Evolutionary conservation across 2,329 filamentous ascomycete genomes (phyloP).

Genomic region (Eutypa lata): DNA sequence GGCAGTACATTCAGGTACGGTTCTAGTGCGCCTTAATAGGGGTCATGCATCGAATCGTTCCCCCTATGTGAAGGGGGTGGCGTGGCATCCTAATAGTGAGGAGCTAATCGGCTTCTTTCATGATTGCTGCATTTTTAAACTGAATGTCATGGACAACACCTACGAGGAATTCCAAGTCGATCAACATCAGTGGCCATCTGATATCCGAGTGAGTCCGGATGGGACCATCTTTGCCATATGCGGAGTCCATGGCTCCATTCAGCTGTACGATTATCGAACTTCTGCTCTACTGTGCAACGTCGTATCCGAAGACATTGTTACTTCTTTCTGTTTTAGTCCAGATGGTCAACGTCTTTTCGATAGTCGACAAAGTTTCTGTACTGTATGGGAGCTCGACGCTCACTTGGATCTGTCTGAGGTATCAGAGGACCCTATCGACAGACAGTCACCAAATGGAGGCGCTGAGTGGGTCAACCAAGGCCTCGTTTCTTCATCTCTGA

Average conservation of each 20-base stretch:
- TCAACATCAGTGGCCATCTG: not conserved
- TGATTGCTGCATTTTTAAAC: not conserved
- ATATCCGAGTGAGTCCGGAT: not conserved
- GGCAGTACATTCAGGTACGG: not conserved
- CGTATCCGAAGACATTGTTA: not conserved
- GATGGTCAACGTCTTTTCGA: not conserved
- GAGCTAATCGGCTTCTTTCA: not conserved
- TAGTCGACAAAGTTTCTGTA: not conserved
- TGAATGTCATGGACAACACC: not conserved
- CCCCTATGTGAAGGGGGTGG: not conserved
- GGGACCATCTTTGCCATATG: not conserved
- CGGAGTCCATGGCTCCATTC: not conserved
- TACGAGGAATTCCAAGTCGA: not conserved
- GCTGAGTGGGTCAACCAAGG: not conserved
- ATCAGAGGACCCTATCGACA: not conserved
- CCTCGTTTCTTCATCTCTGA: not conserved
- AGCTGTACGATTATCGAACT: not conserved
- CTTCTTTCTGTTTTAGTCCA: not conserved
- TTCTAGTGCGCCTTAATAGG: not conserved
- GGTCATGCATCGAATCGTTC: not conserved
- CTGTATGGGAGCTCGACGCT: not conserved
- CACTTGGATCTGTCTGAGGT: not conserved
- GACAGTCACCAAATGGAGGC: not conserved
- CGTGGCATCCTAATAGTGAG: constrained; percentile 1
- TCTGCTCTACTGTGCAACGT: not conserved